phyloP scores from a whole-genome alignment of 805 yeast genomes.

The Lachancea mirantina region DNA sequence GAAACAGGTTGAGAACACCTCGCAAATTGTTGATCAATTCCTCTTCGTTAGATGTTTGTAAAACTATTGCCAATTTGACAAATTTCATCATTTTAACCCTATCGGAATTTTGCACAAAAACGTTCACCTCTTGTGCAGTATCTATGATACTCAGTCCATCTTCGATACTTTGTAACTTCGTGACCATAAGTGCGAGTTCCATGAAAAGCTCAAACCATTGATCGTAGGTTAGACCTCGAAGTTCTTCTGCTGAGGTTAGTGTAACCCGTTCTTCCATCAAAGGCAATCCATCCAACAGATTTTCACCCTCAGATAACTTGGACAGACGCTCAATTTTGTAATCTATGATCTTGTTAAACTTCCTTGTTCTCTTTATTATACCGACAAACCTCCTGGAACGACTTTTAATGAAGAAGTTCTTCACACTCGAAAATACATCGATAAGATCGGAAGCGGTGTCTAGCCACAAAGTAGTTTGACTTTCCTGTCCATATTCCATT shows the following conservation, averaged over 20 bases:
- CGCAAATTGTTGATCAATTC: constrained; percentile 55
- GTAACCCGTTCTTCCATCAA: constrained; percentile 36
- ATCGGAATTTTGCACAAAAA: constrained; percentile 60
- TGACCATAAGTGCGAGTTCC: constrained; percentile 64
- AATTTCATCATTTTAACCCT: constrained; percentile 55
- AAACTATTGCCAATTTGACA: constrained; percentile 57
- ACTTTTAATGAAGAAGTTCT: constrained; percentile 73
- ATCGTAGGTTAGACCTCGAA: constrained; percentile 69
- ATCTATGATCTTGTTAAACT: constrained; percentile 57
- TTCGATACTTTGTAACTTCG: constrained; percentile 49
- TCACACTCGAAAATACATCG: constrained; percentile 71
- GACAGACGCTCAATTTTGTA: constrained; percentile 65
- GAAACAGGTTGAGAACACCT: constrained; percentile 55
- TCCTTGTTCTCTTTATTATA: constrained; percentile 53
- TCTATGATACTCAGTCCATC: constrained; percentile 66
- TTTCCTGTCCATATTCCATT: constrained; percentile 42
- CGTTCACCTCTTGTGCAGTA: constrained; percentile 69
- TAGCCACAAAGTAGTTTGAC: constrained; percentile 74
- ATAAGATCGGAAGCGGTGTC: constrained; percentile 75
- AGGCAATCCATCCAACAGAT: constrained; percentile 31
- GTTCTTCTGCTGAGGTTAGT: constrained; percentile 47
- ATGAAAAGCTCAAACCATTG: constrained; percentile 83
- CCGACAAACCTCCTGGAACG: constrained; percentile 64
- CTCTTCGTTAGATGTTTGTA: constrained; percentile 43
- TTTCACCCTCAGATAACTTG: constrained; percentile 52